A percentile compares a stretch with the other conserved stretches of the same genome.
phyloP scores from a whole-genome alignment of 495 filamentous ascomycete species.

The Jackrogersella multiformis region DNA sequence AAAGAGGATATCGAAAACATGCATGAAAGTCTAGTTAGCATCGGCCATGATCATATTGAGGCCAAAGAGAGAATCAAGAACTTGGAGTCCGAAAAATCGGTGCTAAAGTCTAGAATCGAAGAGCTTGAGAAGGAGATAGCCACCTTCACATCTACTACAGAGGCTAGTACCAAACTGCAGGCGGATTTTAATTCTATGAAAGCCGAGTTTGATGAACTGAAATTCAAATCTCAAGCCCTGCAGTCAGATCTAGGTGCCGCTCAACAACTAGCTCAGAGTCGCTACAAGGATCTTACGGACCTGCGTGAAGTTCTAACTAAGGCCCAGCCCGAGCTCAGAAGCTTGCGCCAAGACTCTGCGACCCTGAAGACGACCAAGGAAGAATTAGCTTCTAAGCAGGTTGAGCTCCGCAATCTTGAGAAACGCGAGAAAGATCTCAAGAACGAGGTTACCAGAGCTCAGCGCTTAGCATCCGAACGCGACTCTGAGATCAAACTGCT shows the following conservation, averaged over 20 bases:
- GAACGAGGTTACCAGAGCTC: conserved; percentile 72
- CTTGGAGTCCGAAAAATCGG: conserved; percentile 55
- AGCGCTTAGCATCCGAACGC: conserved; percentile 72
- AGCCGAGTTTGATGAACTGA: conserved; percentile 78
- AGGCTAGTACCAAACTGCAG: conserved; percentile 61
- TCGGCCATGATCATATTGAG: conserved; percentile 84
- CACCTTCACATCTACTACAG: conserved; percentile 44
- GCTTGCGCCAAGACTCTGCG: conserved; percentile 76
- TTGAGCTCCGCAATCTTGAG: conserved; percentile 78
- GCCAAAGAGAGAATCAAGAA: conserved; percentile 79
- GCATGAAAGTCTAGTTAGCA: conserved; percentile 75
- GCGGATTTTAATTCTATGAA: conserved; percentile 68
- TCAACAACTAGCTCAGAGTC: conserved; percentile 80
- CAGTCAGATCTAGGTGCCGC: conserved; percentile 88
- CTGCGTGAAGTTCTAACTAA: conserved; percentile 81
- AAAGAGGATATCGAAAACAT: conserved; percentile 87
- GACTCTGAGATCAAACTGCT: conserved; percentile 80
- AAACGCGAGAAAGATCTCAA: conserved; percentile 81
- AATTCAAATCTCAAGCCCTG: conserved; percentile 70
- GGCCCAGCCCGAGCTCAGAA: conserved; percentile 82
- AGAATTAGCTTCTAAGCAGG: conserved; percentile 71
- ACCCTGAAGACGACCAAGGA: conserved; percentile 76
- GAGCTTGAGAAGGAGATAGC: conserved; percentile 72
- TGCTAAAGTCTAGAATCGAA: conserved; percentile 67
- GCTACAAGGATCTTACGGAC: conserved; percentile 89